Evolutionary conservation across 164 flowering plant species (phyloP), one percentile per base, ranked within the genome.

Genomic region (Tinospora cordifolia): DNA sequence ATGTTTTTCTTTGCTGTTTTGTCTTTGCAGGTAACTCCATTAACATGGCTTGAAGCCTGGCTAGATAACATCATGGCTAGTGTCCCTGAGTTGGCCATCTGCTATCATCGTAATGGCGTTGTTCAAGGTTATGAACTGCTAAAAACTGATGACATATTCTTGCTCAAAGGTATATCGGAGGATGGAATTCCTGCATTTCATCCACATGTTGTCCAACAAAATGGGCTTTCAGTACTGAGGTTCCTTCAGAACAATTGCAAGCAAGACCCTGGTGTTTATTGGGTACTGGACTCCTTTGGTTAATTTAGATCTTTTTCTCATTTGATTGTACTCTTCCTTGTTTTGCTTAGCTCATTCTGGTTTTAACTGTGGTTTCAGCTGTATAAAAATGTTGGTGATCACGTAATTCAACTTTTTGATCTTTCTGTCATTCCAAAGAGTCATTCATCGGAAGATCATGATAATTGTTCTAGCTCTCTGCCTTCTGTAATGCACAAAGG

Each of bases 11-110:
- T 13, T 51, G 6, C 58, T 1, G 58, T 40, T 15, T 60, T 64
- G 60, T 36, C 63, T 75, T 72, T 59, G 26, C 85, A 94, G 99
- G 91, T 92, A 57, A 90, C 95, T 67, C 88, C 98, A 64, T 72
- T 92, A 68, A 88, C 90, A 34, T 94, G 99, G 99, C 97, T 92
- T 74, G 99, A 94, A 73, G 97, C 97, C 17, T 94, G 99, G 99
- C 93, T 94, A 70, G 99, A 94, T 73, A 94, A 94, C 85, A 84
- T 90, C 65, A 94, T 94, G 97, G 99, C 97, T 39, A 92, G 96
- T 85, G 97, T 88, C 46, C 98, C 98, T 73, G 99, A 94, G 73
- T 75, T 94, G 74, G 99, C 99, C 57, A 92, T 94, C 65, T 94
- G 99, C 79, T 94, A 94, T 78, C 99, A 94, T 83, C 77, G 82